phyloP scores from a whole-genome alignment of 345 rosid species.

The Psidium guajava region DNA sequence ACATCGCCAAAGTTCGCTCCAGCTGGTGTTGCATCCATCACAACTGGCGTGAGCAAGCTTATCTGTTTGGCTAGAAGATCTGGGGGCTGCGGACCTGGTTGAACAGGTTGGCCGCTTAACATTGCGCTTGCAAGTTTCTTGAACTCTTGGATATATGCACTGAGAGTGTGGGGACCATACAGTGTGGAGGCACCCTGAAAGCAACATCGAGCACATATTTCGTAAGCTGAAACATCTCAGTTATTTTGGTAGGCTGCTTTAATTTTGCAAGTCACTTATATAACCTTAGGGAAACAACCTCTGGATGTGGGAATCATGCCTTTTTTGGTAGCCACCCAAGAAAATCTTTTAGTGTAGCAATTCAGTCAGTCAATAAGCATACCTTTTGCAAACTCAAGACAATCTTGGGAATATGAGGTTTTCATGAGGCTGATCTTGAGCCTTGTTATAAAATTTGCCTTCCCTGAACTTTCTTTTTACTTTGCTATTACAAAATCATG shows the following conservation, averaged over 20 bases:
- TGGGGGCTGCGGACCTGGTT: slow-evolving; percentile 69
- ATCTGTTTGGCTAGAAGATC: slow-evolving; percentile 70
- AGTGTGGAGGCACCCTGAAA: slow-evolving; percentile 91
- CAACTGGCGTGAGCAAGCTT: slow-evolving; percentile 78
- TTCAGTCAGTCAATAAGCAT: neutral
- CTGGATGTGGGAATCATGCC: neutral
- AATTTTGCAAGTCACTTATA: neutral
- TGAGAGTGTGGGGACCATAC: slow-evolving; percentile 84
- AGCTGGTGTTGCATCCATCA: slow-evolving; percentile 65
- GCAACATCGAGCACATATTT: neutral
- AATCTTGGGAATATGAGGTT: neutral
- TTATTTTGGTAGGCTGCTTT: neutral
- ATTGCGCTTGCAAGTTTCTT: slow-evolving; percentile 66
- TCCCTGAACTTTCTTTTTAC: neutral
- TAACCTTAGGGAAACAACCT: neutral
- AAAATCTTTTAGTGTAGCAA: neutral
- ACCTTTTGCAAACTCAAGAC: neutral
- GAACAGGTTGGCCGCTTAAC: slow-evolving; percentile 32
- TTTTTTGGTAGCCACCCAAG: neutral
- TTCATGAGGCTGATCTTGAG: too few species aligned
- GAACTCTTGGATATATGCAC: slow-evolving; percentile 90
- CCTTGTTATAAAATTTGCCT: neutral
- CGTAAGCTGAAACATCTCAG: neutral
- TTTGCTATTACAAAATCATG: neutral
- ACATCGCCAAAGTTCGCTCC: slow-evolving; percentile 78